Conservation (phyloP, 2,329 filamentous ascomycete genomes). For the Orbilia oligospora region DNA sequence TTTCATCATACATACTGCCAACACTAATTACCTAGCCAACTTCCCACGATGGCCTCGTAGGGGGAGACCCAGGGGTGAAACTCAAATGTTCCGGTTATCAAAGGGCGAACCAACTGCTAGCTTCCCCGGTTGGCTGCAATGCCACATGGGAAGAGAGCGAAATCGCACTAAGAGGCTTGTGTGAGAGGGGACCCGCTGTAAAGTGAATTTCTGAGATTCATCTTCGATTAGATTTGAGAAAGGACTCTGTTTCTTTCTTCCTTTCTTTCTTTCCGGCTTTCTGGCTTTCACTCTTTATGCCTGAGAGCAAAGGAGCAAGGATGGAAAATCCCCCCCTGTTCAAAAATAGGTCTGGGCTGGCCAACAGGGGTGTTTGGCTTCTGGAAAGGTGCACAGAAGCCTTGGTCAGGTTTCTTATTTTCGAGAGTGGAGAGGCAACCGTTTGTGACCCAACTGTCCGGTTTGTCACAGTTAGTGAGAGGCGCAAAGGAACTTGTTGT, state of each 20-base stretch:
- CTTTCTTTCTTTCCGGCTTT: too few relatives aligned
- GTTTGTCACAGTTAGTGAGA: conserved; percentile 8
- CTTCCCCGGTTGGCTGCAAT: conserved; percentile 61
- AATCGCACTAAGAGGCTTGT: conserved; percentile 48
- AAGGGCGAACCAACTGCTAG: conserved; percentile 56
- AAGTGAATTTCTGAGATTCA: conserved; percentile 37
- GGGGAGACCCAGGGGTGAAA: conserved; percentile 51
- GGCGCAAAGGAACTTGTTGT: conserved; percentile 37
- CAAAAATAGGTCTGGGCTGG: conserved; percentile 50
- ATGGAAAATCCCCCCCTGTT: conserved; percentile 52
- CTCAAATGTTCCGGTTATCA: conserved; percentile 59
- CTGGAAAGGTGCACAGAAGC: conserved; percentile 56
- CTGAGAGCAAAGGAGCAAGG: conserved; percentile 39
- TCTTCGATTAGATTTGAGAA: conserved; percentile 49
- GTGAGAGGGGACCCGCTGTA: conserved; percentile 17
- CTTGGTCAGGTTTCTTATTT: conserved; percentile 29
- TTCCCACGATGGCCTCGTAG: conserved; percentile 21
- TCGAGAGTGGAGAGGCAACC: conserved; percentile 18
- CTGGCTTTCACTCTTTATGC: conserved; percentile 30
- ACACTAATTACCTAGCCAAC: conserved; percentile 2
- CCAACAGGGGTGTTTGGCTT: conserved; percentile 43
- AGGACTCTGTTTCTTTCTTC: too few relatives aligned
- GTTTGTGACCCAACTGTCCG: conserved; percentile 28
- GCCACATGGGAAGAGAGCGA: conserved; percentile 56
- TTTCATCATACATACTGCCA: not conserved